Evolutionary conservation across 805 yeast species (phyloP).

Genomic region (Cyberlindnera lachancei): DNA sequence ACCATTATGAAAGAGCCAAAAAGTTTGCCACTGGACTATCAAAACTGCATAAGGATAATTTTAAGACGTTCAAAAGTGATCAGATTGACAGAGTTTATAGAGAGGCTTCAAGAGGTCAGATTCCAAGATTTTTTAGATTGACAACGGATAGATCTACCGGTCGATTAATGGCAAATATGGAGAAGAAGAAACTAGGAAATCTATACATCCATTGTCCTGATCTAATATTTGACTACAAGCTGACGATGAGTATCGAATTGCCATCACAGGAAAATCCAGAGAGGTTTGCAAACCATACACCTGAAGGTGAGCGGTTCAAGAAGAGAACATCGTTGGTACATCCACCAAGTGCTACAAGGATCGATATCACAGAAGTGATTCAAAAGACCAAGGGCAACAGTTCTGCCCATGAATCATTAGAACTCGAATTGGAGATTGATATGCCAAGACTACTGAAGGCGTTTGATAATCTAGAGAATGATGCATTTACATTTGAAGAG

Average conservation of each 20-base stretch:
- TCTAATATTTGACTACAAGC: slow-evolving; percentile 66
- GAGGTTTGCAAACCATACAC: slow-evolving; percentile 45
- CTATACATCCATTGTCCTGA: slow-evolving; percentile 69
- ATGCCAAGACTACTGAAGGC: slow-evolving; percentile 33
- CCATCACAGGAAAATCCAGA: slow-evolving; percentile 57
- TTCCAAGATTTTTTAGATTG: slow-evolving; percentile 57
- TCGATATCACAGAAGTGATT: slow-evolving; percentile 61
- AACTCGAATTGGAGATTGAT: slow-evolving; percentile 47
- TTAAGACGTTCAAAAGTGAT: slow-evolving; percentile 53
- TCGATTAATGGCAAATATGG: slow-evolving; percentile 59
- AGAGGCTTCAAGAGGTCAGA: slow-evolving; percentile 54
- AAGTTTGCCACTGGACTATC: slow-evolving; percentile 50
- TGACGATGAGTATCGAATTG: slow-evolving; percentile 69
- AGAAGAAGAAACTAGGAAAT: slow-evolving; percentile 68
- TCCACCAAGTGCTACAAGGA: slow-evolving; percentile 61
- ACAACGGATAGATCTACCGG: slow-evolving; percentile 64
- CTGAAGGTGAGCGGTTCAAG: slow-evolving; percentile 56
- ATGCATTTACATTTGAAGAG: slow-evolving; percentile 51
- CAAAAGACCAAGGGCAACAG: slow-evolving; percentile 21
- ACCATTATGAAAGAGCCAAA: slow-evolving; percentile 50
- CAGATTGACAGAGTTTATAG: slow-evolving; percentile 57
- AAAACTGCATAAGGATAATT: slow-evolving; percentile 43
- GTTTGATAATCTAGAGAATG: slow-evolving; percentile 33
- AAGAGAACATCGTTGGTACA: slow-evolving; percentile 69
- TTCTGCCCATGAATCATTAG: slow-evolving; percentile 27